Conservation (phyloP, 2,329 filamentous ascomycete species). For the Fusarium virguliforme region DNA sequence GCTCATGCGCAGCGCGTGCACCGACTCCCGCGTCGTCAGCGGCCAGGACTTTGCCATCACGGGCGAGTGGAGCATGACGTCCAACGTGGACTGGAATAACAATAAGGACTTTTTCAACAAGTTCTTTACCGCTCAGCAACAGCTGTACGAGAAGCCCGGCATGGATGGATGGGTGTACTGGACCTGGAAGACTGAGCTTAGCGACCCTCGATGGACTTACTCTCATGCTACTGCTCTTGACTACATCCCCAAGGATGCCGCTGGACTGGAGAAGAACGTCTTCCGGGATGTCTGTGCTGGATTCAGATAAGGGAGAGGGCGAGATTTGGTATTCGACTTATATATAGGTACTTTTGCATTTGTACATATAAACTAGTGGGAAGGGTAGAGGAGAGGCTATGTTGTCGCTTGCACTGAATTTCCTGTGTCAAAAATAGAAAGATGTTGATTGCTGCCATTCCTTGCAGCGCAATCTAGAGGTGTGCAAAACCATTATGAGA, state of each 20-base stretch:
- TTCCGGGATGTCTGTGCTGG: slow-evolving; percentile 36
- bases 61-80: slow-evolving; percentile 45
- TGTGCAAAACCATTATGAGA: too few species aligned
- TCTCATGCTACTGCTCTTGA: slow-evolving; percentile 33
- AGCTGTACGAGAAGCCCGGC: slow-evolving; percentile 38
- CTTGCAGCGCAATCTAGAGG: too few species aligned
- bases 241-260: slow-evolving; percentile 40
- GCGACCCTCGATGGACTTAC: slow-evolving; percentile 42
- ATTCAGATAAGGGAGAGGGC: slow-evolving; percentile 4
- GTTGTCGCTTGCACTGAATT: neutral
- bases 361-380: neutral
- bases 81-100: slow-evolving; percentile 29
- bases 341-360: neutral
- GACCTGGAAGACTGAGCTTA: slow-evolving; percentile 42
- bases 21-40: slow-evolving; percentile 23
- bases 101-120: slow-evolving; percentile 36
- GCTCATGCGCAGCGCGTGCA: slow-evolving; percentile 40
- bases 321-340: neutral
- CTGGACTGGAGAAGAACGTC: slow-evolving; percentile 37
- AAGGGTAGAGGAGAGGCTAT: neutral
- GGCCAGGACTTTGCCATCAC: slow-evolving; percentile 38
- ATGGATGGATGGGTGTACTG: slow-evolving; percentile 42
- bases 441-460: too few species aligned
- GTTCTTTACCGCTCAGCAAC: slow-evolving; percentile 42
- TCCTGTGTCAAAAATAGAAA: neutral